Conservation (phyloP, 2,329 filamentous ascomycete species). For the Cytospora piceicola region DNA sequence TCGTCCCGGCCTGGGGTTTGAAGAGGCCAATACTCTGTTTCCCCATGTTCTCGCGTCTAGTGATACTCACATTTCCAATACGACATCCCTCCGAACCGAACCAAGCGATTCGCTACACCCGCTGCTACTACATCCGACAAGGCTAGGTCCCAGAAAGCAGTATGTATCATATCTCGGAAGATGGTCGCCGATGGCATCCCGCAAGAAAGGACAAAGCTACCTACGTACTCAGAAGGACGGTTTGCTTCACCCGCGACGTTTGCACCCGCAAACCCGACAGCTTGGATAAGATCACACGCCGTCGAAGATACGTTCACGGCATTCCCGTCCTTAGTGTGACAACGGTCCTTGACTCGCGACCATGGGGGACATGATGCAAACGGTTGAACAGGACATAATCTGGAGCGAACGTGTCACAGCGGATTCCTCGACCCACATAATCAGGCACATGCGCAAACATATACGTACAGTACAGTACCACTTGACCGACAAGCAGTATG, state of each 20-base stretch:
- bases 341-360: neutral
- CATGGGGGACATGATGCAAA: neutral
- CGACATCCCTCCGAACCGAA: neutral
- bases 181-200: neutral
- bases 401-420: neutral
- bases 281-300: neutral
- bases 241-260: neutral
- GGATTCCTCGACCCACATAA: neutral
- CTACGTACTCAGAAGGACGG: neutral
- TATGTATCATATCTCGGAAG: neutral
- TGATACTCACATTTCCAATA: neutral
- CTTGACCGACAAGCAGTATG: neutral
- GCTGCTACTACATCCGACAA: neutral
- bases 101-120: neutral
- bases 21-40: conserved; percentile 1
- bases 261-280: neutral
- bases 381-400: neutral
- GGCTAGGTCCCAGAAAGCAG: neutral
- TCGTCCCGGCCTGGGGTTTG: conserved; percentile 12
- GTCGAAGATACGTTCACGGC: neutral
- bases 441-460: neutral
- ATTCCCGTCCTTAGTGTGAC: neutral
- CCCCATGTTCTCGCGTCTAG: neutral
- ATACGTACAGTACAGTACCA: neutral
- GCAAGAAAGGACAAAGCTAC: neutral